Evolutionary conservation across 2,329 filamentous ascomycete genomes (phyloP).

Genomic region (Trichophyton schoenleinii): DNA sequence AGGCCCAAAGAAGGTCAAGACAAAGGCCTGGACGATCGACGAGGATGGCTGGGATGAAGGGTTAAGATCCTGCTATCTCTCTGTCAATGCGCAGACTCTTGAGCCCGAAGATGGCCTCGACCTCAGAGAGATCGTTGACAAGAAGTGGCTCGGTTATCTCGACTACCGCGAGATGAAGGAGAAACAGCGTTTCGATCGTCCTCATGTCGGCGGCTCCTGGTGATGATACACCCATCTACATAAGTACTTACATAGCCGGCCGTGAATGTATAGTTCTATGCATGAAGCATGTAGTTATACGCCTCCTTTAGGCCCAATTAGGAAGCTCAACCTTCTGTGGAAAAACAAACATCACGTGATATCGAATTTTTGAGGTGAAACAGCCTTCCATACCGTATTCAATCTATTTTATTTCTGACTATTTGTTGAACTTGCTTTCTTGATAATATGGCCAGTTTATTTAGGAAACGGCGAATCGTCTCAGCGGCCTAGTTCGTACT

Average conservation of each 20-base stretch:
- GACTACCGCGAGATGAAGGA: constrained; percentile 6
- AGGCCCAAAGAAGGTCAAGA: constrained; percentile 6
- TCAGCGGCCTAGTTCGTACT: no score
- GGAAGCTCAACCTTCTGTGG: not conserved
- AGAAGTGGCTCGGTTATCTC: constrained; percentile 11
- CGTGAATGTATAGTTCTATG: no score
- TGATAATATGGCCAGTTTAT: no score
- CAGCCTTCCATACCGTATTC: not conserved
- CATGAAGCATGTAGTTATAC: no score
- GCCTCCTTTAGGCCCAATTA: not conserved
- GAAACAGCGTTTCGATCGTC: constrained; percentile 7
- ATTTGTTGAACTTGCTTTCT: no score
- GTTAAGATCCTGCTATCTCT: constrained; percentile 5
- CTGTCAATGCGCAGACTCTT: constrained; percentile 10
- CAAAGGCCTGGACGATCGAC: constrained; percentile 9
- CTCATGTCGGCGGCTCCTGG: constrained; percentile 8
- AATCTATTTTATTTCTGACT: no score
- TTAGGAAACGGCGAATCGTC: no score
- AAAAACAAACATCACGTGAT: not conserved
- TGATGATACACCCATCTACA: not conserved
- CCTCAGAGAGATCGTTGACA: constrained; percentile 8
- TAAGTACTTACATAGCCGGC: no score
- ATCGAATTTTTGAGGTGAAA: not conserved
- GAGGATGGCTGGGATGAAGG: not conserved
- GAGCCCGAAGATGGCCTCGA: constrained; percentile 11